These are phyloP conservation scores for Huntiella savannae DNA, from an alignment of 2,329 filamentous ascomycete species.

Conservation along the genomic window DNA sequence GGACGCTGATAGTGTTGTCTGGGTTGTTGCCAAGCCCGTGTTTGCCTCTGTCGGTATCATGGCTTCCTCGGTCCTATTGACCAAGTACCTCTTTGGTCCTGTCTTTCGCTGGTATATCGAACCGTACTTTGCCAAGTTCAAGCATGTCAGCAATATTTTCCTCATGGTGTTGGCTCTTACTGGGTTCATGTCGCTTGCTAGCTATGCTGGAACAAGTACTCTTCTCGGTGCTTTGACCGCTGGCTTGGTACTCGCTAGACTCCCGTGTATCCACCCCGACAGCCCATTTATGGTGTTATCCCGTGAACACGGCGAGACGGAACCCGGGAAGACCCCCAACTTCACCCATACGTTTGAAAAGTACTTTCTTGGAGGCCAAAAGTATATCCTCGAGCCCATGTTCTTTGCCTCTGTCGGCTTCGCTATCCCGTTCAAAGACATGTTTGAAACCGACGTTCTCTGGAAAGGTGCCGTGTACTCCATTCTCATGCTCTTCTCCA, in stretches of 20 bases:
- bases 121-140: conserved; percentile 17
- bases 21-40: conserved; percentile 21
- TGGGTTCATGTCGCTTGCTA: conserved; percentile 17
- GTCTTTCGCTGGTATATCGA: conserved; percentile 19
- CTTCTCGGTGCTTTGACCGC: conserved; percentile 24
- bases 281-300: conserved; percentile 19
- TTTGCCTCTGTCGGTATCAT: conserved; percentile 20
- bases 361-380: conserved; percentile 20
- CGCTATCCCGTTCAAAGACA: conserved; percentile 36
- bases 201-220: conserved; percentile 20
- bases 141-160: conserved; percentile 15
- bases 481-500: conserved; percentile 32
- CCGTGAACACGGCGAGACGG: conserved; percentile 18
- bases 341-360: conserved; percentile 22
- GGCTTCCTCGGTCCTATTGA: conserved; percentile 18
- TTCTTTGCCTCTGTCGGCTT: conserved; percentile 43
- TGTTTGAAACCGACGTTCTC: conserved; percentile 31
- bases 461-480: conserved; percentile 40
- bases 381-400: conserved; percentile 32
- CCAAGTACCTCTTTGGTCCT: conserved; percentile 21
- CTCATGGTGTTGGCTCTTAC: conserved; percentile 19
- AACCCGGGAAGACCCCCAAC: conserved; percentile 18
- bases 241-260: conserved; percentile 19
- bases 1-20: conserved; percentile 15
- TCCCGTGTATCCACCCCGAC: conserved; percentile 20